Evolutionary conservation across 2,329 filamentous ascomycete species (phyloP), one percentile per base, ranked within the genome.

Genomic region (Penicillium griseofulvum): DNA sequence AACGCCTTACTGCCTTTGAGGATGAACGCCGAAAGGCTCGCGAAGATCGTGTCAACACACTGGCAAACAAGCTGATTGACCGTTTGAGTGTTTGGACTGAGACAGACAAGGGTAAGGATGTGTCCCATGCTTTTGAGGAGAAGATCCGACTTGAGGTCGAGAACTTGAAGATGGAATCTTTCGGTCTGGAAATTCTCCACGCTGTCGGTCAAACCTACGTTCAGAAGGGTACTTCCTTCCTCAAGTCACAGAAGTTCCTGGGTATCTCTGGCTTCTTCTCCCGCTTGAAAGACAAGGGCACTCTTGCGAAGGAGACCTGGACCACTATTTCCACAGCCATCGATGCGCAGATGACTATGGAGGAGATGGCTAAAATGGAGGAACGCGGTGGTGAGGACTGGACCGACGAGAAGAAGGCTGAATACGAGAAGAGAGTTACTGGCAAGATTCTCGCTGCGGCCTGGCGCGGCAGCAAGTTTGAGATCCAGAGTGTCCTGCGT

Each of bases 161-260:
- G 79, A 96, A 97, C 71, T 81, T 99, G 66, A 99, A 97, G 82
- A 99, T 99, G 91, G 94, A 99, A 77, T 95, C 90, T 0, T 99
- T 99, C 66, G 94, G 94, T 49, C 82, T 99, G 39, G 94, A 99
- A 65, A 97, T 97, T 65, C 81, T 97, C 46, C 93, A 97, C 74
- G 92, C 94, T 43, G 95, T 99, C 67, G 94, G 94, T 16, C 83
- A 89, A 64, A 96, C 91, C 4, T 99, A 99, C 74, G 77, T 94
- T 28, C 86, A 87, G 72, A 97, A 97, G 76, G 90, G 88, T 4
- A 90, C 89, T 1, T 87, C 87, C 1, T 87, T 97, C 69, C 82
- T 99, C 62, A 96, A 96, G 73, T 93, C 88, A 47, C 94, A 99
- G 72, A 97, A 97, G 76, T 95, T 96, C 78, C 86, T 99, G 56